Evolutionary conservation across 2,329 filamentous ascomycete genomes (phyloP).

Genomic region (Camptophora hylomeconis): DNA sequence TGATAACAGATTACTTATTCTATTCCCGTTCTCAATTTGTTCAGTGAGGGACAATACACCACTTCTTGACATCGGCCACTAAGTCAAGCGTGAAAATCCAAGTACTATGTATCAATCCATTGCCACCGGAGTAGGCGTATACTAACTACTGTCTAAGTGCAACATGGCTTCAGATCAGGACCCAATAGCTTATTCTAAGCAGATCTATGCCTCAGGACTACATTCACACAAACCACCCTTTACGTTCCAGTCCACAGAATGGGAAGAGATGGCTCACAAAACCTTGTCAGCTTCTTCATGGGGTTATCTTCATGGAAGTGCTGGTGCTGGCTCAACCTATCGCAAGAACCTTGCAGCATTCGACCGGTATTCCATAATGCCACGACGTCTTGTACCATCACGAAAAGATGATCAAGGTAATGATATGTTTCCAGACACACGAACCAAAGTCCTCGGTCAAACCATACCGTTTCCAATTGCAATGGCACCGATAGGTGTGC

Average conservation of each 20-base stretch:
- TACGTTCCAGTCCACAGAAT: conserved; percentile 45
- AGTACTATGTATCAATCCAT: too few relatives aligned
- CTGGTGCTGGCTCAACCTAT: conserved; percentile 48
- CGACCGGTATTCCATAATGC: conserved; percentile 27
- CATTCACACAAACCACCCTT: conserved; percentile 37
- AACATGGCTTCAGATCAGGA: too few relatives aligned
- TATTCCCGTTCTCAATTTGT: too few relatives aligned
- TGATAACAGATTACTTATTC: too few relatives aligned
- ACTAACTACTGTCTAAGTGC: too few relatives aligned
- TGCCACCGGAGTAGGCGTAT: too few relatives aligned
- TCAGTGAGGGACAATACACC: too few relatives aligned
- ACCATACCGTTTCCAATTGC: conserved; percentile 41
- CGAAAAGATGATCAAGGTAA: too few relatives aligned
- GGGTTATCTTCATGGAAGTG: conserved; percentile 50
- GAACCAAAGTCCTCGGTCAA: conserved; percentile 39
- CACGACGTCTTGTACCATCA: conserved; percentile 35
- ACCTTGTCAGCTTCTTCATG: conserved; percentile 37
- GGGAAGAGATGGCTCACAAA: conserved; percentile 42
- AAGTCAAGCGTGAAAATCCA: too few relatives aligned
- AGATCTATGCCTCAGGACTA: conserved; percentile 43
- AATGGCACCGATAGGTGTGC: conserved; percentile 57
- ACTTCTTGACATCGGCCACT: too few relatives aligned
- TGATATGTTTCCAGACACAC: conserved; percentile 37
- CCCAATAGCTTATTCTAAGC: too few relatives aligned
- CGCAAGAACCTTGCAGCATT: conserved; percentile 48